These are phyloP conservation scores for Ganoderma lingzhi DNA, from an alignment of 1,284 basidiomycete species.

Conservation along the genomic window DNA sequence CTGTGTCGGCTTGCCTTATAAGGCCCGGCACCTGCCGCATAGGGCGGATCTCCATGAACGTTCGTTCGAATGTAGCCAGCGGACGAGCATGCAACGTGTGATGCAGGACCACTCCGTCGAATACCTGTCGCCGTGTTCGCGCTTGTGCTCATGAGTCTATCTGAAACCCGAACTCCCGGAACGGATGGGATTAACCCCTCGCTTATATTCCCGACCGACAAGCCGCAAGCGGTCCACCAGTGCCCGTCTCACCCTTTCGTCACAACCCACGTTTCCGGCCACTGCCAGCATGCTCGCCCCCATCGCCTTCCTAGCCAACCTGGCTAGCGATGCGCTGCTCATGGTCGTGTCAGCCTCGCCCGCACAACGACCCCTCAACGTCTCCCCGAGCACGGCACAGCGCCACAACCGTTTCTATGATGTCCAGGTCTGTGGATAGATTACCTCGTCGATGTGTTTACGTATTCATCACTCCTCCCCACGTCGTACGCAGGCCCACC, in stretches of 20 bases:
- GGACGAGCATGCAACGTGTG: conserved; percentile 28
- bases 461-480: conserved; percentile 20
- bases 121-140: neutral
- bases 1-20: conserved; percentile 13
- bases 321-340: conserved; percentile 32
- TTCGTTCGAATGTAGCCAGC: conserved; percentile 23
- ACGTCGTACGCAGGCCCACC: conserved; percentile 64
- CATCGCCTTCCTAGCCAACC: conserved; percentile 29
- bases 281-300: conserved; percentile 33
- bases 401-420: conserved; percentile 37
- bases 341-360: conserved; percentile 33
- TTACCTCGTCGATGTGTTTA: conserved; percentile 24
- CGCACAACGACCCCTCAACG: conserved; percentile 27
- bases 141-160: neutral
- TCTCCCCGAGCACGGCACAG: conserved; percentile 2
- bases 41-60: conserved; percentile 27
- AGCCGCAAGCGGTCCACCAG: neutral
- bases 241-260: neutral
- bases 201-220: conserved; percentile 3
- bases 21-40: conserved; percentile 19
- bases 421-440: conserved; percentile 38
- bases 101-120: neutral
- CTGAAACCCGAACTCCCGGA: neutral
- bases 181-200: conserved; percentile 4
- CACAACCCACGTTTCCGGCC: neutral